Conservation (phyloP, 192 early-diverging fungal genomes). For the Linnemannia exigua region DNA sequence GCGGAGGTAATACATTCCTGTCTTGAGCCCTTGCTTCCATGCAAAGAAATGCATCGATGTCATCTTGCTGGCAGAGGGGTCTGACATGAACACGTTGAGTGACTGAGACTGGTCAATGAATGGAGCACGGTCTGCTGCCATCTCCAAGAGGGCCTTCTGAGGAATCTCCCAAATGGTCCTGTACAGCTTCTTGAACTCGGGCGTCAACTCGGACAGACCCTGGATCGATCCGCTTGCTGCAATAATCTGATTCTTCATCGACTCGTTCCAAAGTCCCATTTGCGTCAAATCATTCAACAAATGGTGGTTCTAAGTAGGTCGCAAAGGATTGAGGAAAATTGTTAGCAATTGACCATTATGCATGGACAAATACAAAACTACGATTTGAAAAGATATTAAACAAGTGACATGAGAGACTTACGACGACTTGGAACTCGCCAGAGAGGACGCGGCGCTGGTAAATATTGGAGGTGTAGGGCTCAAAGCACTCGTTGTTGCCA, state of each 20-base stretch:
- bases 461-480: slow-evolving; percentile 91
- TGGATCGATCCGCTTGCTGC: slow-evolving; percentile 92
- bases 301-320: slow-evolving; percentile 76
- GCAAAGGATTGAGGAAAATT: not conserved
- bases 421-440: slow-evolving; percentile 98
- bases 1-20: slow-evolving; percentile 98
- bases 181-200: slow-evolving; percentile 90
- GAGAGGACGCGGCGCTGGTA: slow-evolving; percentile 96
- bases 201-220: slow-evolving; percentile 80
- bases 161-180: slow-evolving; percentile 98
- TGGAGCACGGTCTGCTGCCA: slow-evolving; percentile 96
- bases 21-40: slow-evolving; percentile 97
- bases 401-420: slow-evolving; percentile 15
- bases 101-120: slow-evolving; percentile 98
- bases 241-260: slow-evolving; percentile 96
- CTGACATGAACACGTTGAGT: slow-evolving; percentile 94
- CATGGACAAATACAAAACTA: not conserved
- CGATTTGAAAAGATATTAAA: not conserved
- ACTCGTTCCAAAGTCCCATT: slow-evolving; percentile 93
- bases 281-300: slow-evolving; percentile 93
- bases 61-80: slow-evolving; percentile 91
- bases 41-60: slow-evolving; percentile 99
- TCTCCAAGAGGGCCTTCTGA: slow-evolving; percentile 90
- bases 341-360: not conserved
- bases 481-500: slow-evolving; percentile 98